A percentile compares a stretch with the other conserved stretches of the same genome.
Conservation (phyloP, 2,329 filamentous ascomycete species). For the Xylaria hypoxylon region DNA sequence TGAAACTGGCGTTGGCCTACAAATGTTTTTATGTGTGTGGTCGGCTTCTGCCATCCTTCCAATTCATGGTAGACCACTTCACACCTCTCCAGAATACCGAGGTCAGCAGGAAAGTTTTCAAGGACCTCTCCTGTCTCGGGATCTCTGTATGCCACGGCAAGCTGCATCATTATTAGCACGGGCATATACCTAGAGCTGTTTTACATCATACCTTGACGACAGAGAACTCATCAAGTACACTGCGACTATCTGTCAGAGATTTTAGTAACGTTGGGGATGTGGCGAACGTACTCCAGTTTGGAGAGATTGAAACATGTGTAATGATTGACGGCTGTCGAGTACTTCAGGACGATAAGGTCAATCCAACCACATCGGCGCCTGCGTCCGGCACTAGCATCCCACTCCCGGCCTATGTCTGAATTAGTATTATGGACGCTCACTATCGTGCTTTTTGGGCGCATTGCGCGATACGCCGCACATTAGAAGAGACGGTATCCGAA, state of each 20-base stretch:
- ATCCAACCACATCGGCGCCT: constrained; percentile 70
- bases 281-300: constrained; percentile 62
- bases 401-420: constrained; percentile 49
- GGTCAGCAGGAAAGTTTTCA: constrained; percentile 73
- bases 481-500: background rate
- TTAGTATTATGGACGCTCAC: constrained; percentile 45
- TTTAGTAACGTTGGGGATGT: background rate
- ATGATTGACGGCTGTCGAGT: constrained; percentile 72
- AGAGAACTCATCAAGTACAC: constrained; percentile 76
- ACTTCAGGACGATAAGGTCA: constrained; percentile 76
- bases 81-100: constrained; percentile 53
- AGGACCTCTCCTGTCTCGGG: constrained; percentile 57
- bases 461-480: too few relatives aligned
- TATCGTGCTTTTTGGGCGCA: too few relatives aligned
- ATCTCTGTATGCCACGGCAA: constrained; percentile 76
- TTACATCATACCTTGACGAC: constrained; percentile 67
- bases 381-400: constrained; percentile 57
- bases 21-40: constrained; percentile 69
- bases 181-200: background rate
- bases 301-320: constrained; percentile 71
- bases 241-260: background rate
- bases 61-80: constrained; percentile 76
- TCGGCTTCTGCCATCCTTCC: constrained; percentile 75
- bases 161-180: background rate
- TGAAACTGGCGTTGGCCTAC: constrained; percentile 38